Conservation (phyloP, 176 grass and related monocot species). For the Avena eriantha region DNA sequence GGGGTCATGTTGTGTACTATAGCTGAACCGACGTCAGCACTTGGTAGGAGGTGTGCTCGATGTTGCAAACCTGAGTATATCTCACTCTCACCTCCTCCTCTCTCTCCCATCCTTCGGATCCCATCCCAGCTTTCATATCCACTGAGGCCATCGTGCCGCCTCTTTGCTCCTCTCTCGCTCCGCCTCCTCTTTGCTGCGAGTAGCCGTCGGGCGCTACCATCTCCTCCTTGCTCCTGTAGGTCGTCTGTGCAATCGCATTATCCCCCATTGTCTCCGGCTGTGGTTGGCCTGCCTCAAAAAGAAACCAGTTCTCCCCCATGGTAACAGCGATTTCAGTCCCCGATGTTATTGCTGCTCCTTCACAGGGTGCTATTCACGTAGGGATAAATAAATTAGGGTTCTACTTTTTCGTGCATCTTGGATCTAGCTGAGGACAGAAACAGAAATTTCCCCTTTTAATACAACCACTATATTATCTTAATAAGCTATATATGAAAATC, state of each 20-base stretch:
- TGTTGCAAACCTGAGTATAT: too few species aligned
- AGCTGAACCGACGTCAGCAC: too few species aligned
- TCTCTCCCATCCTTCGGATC: too few species aligned
- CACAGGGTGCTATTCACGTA: background rate
- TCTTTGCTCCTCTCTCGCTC: too few species aligned
- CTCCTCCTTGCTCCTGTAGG: background rate
- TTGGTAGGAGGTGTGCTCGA: too few species aligned
- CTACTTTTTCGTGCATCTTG: background rate
- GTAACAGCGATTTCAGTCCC: background rate
- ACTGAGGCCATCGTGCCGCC: too few species aligned
- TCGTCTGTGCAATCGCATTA: background rate
- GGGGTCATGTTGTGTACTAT: too few species aligned
- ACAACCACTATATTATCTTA: background rate
- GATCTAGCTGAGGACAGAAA: background rate
- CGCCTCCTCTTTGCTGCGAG: background rate
- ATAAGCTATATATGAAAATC: background rate
- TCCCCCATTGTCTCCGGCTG: background rate
- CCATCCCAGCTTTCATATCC: too few species aligned
- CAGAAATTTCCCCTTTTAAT: background rate
- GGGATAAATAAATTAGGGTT: background rate
- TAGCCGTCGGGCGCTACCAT: background rate
- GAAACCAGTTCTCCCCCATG: background rate
- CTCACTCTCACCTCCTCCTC: too few species aligned
- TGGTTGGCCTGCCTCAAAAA: background rate
- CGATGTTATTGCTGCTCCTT: background rate